Base-by-base conservation (phyloP, 2,329 filamentous ascomycete genomes). In the Arthroderma sp. region DNA sequence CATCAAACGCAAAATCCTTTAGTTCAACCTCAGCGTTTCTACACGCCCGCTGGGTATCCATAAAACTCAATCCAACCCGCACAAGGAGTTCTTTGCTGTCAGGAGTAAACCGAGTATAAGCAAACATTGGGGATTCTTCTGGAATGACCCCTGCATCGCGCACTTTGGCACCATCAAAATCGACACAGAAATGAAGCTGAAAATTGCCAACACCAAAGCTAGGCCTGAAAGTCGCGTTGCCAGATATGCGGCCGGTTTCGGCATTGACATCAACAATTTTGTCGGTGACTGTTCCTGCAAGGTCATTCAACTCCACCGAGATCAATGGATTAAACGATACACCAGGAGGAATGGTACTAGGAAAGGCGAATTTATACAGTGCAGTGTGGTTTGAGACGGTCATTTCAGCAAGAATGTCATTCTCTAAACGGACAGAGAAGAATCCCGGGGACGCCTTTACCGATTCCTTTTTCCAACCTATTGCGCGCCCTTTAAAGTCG, bases 21-120 rank as follows among this genome's bases (percentile, higher is more conserved):
- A 85, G 80, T 53, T 87, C 83, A 0, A 55, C 62, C 57, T 85
- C 78, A 0, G 77, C 82, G 55, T 81, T 82, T 5, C 67, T 57
- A 54, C 83, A 88, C 1, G 83, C 83, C 57, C 80, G 74, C 0
- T 73, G 68, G 2, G 66, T 63, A 55, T 76, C 81, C 53, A 85
- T 77, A 59, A 84, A 82, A 50, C 81, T 85, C 5, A 83, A 64
- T 0, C 81, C 81, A 4, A 83, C 78, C 30, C 83, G 72, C 3
- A 22, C 15, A n/a, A 86, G 71, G 1, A 72, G 71, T 2, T 72
- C 71, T 2, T 66, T 65, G 36, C 69, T 57, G 4, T 33, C 22
- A 7, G 40, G 36, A 0, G 69, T 65, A 53, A 85, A 84, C 37
- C 76, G 70, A 22, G 76, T 70, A 62, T 79, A 85, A 1, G 74